Conservation (phyloP, 2,329 filamentous ascomycete species). For the Thielaviopsis punctulata region DNA sequence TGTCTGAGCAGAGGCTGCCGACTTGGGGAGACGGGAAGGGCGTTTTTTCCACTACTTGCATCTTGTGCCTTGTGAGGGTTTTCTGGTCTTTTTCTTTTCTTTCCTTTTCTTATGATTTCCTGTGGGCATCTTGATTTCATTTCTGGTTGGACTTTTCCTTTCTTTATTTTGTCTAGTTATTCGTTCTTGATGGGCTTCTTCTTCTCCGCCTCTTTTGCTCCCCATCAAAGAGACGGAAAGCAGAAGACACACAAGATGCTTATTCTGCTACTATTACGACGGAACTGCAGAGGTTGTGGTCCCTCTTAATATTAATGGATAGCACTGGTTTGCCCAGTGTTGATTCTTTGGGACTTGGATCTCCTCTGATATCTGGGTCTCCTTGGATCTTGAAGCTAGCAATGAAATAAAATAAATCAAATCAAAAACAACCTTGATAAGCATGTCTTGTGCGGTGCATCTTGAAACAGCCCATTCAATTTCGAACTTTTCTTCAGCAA, state of each 20-base stretch:
- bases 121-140: neutral
- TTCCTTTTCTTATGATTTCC: constrained; percentile 6
- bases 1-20: constrained; percentile 12
- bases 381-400: neutral
- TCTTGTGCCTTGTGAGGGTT: constrained; percentile 1
- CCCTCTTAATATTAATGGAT: neutral
- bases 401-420: neutral
- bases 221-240: neutral
- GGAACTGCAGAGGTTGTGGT: neutral
- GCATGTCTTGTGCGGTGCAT: too few relatives aligned
- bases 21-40: neutral
- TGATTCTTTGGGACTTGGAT: neutral
- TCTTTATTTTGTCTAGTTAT: neutral
- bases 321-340: neutral
- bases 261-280: neutral
- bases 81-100: constrained; percentile 14
- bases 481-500: too few relatives aligned
- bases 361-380: neutral
- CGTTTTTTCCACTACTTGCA: neutral
- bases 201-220: neutral
- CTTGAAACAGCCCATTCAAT: too few relatives aligned
- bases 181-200: neutral
- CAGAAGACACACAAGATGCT: neutral
- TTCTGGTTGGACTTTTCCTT: neutral
- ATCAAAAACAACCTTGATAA: neutral